These are phyloP conservation scores for Carex parvula DNA, from an alignment of 176 grass and related monocot species.

Conservation along the genomic window DNA sequence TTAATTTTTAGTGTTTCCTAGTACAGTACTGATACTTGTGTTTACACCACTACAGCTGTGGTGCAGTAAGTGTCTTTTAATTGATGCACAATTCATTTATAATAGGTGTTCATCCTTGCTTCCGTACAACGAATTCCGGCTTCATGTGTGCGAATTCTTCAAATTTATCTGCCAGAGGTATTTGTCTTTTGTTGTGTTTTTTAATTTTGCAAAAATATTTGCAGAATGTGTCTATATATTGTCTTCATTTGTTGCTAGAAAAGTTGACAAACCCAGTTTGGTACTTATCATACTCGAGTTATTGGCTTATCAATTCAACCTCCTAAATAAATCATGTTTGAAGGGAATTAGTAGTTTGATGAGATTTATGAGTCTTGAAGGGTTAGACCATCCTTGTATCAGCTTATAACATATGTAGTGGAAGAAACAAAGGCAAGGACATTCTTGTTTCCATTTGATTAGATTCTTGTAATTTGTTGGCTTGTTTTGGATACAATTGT, in stretches of 20 bases:
- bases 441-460: not conserved
- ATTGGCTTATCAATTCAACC: not conserved
- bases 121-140: slow-evolving; percentile 81
- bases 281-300: not conserved
- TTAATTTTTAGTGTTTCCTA: not conserved
- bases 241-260: not conserved
- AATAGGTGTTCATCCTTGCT: slow-evolving; percentile 78
- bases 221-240: not conserved
- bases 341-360: not conserved
- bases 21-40: not conserved
- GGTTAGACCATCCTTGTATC: not conserved
- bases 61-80: not conserved
- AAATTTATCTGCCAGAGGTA: slow-evolving; percentile 96
- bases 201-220: not conserved
- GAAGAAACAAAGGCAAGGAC: not conserved
- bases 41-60: not conserved
- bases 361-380: not conserved
- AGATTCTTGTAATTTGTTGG: not conserved
- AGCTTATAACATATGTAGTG: not conserved
- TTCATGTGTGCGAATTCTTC: slow-evolving; percentile 93
- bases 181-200: slow-evolving; percentile 3
- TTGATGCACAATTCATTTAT: slow-evolving; percentile 22
- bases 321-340: not conserved
- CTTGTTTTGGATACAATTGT: not conserved
- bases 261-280: slow-evolving; percentile 1